Evolutionary conservation across 31 red algal species (phyloP), one percentile per base, ranked within the genome.

Genomic region (Odonthalia washingtoniensis): DNA sequence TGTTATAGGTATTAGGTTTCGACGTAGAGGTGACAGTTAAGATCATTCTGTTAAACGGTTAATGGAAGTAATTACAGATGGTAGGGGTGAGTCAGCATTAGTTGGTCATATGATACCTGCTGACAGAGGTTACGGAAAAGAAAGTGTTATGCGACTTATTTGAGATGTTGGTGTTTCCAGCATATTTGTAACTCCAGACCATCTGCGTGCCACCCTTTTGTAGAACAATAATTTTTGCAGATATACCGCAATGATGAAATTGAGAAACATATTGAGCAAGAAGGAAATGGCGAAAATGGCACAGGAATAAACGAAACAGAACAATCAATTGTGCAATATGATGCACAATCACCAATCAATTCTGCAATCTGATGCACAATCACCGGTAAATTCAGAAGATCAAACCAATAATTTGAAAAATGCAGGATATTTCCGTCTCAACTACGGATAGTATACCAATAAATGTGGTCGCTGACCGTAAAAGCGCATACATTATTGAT

Each of bases 41-140:
- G 62, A 3, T 3, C 3, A 64, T 4, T 82, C 75, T 46, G 57
- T 82, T 5, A 3, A 40, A 34, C 64, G 67, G 32, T 5, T 64
- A 3, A 17, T 82, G 6, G 4, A 6, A 57, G 37, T 57, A 3
- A n/a, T 82, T 40, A 33, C 9, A 4, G 60, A 82, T 4, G 78
- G 78, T 4, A 2, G 45, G 5, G 53, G 78, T 3, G 78, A 82
- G 53, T 35, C 64, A 57, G 18, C n/a, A 38, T 40, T 38, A 2
- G 67, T 2, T 82, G 61, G 32, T 36, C 67, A 57, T 53, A 82
- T 67, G 6, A 57, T 4, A 4, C 64, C 78, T 82, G 53, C 61
- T 2, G 53, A 82, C 53, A 67, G 78, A 40, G 78, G 78, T 57
- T 82, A 82, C 26, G 78, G 53, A 3, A 82, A 67, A 60, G 42